Conservation (phyloP, 192 early-diverging fungal species). For the Dissophora globulifera region DNA sequence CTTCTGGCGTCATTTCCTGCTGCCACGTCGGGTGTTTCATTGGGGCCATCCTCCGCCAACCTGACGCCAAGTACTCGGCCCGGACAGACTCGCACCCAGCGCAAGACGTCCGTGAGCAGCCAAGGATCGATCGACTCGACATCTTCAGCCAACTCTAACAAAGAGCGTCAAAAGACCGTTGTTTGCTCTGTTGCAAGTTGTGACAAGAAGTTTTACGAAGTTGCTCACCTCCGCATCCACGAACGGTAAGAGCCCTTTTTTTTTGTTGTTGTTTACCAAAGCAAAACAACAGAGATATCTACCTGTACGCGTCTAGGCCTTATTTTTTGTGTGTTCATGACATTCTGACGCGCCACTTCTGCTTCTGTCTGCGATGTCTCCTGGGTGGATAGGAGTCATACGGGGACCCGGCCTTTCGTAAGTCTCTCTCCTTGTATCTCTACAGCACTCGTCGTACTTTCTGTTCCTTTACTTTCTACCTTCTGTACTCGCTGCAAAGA, state of each 20-base stretch:
- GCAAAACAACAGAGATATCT: too few relatives aligned
- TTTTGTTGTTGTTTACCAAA: neutral
- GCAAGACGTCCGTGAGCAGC: conserved; percentile 40
- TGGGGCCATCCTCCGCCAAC: too few relatives aligned
- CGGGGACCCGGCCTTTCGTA: conserved; percentile 55
- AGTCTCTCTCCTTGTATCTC: conserved; percentile 46
- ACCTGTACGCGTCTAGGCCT: too few relatives aligned
- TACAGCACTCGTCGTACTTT: conserved; percentile 35
- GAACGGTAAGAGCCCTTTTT: conserved; percentile 50
- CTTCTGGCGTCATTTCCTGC: neutral
- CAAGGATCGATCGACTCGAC: conserved; percentile 23
- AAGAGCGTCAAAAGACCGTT: conserved; percentile 24
- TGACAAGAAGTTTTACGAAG: conserved; percentile 73
- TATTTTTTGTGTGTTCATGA: too few relatives aligned
- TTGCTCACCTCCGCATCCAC: conserved; percentile 81
- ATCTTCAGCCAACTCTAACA: conserved; percentile 9
- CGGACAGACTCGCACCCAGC: neutral
- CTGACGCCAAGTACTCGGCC: conserved; percentile 32
- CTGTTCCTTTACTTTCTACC: conserved; percentile 35
- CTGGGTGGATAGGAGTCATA: conserved; percentile 31
- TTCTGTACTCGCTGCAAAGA: conserved; percentile 53
- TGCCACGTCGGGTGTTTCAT: neutral
- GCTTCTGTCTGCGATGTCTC: neutral
- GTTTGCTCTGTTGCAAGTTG: conserved; percentile 64
- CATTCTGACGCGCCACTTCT: neutral